Percentiles rank a stretch among this genome's conserved stretches.
Evolutionary conservation across 116 monocot species (phyloP).

Genomic region (Zostera marina): DNA sequence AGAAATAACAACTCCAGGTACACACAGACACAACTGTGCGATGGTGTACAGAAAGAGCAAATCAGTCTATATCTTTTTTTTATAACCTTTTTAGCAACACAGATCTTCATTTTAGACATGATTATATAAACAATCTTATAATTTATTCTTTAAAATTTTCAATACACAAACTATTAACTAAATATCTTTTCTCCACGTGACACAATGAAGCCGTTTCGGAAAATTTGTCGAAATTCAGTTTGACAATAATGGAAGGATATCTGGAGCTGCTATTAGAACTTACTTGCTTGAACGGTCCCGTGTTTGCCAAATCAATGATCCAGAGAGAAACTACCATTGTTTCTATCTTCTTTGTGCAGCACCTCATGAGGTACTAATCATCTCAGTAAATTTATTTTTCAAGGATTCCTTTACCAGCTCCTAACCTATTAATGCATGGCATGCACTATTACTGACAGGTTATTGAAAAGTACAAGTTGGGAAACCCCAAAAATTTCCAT

Average conservation of each 20-base stretch:
- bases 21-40: background rate
- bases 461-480: constrained; percentile 43
- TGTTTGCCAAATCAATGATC: constrained; percentile 64
- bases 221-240: constrained; percentile 90
- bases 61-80: background rate
- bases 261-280: constrained; percentile 74
- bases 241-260: constrained; percentile 66
- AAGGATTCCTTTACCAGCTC: background rate
- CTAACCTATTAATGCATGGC: background rate
- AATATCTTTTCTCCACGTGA: background rate
- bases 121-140: background rate
- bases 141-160: background rate
- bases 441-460: constrained; percentile 19
- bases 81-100: too few species aligned
- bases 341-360: constrained; percentile 72
- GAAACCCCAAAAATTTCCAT: constrained; percentile 35
- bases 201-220: constrained; percentile 52
- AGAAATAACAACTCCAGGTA: constrained; percentile 78
- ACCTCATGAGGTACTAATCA: constrained; percentile 6
- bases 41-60: background rate
- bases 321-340: constrained; percentile 82
- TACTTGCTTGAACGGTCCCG: constrained; percentile 84
- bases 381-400: background rate
- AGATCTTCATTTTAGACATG: background rate
- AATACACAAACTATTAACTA: background rate